These are phyloP conservation scores for Discostella stelligera DNA, from an alignment of 352 stramenopile species.

Conservation along the genomic window DNA sequence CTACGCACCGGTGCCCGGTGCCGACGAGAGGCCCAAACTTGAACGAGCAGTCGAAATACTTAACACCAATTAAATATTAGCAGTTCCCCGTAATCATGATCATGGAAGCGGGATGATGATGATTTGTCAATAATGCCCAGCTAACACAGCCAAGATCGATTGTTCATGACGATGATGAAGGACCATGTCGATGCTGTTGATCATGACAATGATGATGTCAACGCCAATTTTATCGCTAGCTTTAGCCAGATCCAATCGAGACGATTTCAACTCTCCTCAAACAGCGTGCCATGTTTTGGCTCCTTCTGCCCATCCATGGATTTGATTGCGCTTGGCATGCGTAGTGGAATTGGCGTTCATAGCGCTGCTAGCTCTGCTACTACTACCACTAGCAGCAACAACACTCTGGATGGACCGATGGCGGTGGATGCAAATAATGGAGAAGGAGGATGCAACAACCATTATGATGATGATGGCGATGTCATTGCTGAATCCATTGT, in stretches of 20 bases:
- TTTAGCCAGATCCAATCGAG: slow-evolving; percentile 66
- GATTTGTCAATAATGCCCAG: too few relatives aligned
- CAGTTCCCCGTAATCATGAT: too few relatives aligned
- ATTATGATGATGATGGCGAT: neutral
- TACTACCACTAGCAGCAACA: neutral
- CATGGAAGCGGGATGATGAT: too few relatives aligned
- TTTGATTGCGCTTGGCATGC: slow-evolving; percentile 56
- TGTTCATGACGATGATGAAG: slow-evolving; percentile 10
- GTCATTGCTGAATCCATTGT: slow-evolving; percentile 23
- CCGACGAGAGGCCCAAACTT: too few relatives aligned
- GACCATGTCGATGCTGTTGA: neutral
- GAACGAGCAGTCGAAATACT: too few relatives aligned
- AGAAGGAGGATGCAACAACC: neutral
- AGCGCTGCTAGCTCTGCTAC: neutral
- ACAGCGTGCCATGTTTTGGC: slow-evolving; percentile 21
- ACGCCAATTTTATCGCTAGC: too few relatives aligned
- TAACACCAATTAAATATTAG: too few relatives aligned
- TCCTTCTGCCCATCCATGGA: slow-evolving; percentile 79
- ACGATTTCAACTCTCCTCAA: slow-evolving; percentile 34
- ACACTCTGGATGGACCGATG: neutral
- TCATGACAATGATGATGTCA: neutral
- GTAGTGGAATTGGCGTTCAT: slow-evolving; percentile 1
- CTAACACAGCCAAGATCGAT: too few relatives aligned
- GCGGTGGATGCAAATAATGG: neutral
- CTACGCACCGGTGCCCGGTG: too few relatives aligned